Percentiles rank a stretch among this genome's conserved stretches.
Conservation (phyloP, 2,329 filamentous ascomycete species). For the Zymoseptoria pseudotritici region DNA sequence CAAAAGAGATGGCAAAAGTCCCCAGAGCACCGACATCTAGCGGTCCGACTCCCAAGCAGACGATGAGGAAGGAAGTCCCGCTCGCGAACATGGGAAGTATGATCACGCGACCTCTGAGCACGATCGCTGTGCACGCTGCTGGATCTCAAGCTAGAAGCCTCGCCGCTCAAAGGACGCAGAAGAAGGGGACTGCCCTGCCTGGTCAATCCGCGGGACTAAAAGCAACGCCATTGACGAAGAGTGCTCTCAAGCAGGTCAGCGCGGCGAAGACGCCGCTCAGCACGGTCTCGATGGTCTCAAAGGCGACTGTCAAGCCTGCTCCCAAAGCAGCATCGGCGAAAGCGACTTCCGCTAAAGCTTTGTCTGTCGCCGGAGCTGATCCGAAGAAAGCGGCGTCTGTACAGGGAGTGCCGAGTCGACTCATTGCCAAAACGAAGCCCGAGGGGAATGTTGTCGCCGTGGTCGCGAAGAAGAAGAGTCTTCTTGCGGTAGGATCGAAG, state of each 20-base stretch:
- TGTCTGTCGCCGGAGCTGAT: too few species aligned
- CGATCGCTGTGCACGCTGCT: conserved; percentile 28
- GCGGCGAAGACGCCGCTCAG: conserved; percentile 3
- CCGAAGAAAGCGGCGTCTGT: conserved; percentile 8
- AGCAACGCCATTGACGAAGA: conserved; percentile 1
- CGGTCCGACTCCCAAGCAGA: conserved; percentile 12
- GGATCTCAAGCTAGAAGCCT: conserved; percentile 20
- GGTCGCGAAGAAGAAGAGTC: conserved; percentile 10
- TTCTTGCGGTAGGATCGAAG: conserved; percentile 13
- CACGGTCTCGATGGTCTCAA: neutral
- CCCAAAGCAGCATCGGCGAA: conserved; percentile 5
- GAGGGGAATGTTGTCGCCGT: conserved; percentile 5
- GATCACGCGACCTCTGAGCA: conserved; percentile 30
- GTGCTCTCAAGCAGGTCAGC: neutral
- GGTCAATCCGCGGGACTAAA: conserved; percentile 13
- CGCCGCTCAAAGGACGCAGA: conserved; percentile 21
- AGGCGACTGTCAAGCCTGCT: conserved; percentile 2
- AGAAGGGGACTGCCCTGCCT: conserved; percentile 21
- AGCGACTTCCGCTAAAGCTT: conserved; percentile 1
- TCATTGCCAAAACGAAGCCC: conserved; percentile 9
- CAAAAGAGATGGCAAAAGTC: conserved; percentile 2
- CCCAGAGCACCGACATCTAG: conserved; percentile 5
- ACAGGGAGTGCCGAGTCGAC: conserved; percentile 9
- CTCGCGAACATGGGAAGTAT: conserved; percentile 29
- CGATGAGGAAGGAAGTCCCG: conserved; percentile 23